These are phyloP conservation scores for Penicillium frequentans DNA, from an alignment of 2,329 filamentous ascomycete species.

Conservation along the genomic window DNA sequence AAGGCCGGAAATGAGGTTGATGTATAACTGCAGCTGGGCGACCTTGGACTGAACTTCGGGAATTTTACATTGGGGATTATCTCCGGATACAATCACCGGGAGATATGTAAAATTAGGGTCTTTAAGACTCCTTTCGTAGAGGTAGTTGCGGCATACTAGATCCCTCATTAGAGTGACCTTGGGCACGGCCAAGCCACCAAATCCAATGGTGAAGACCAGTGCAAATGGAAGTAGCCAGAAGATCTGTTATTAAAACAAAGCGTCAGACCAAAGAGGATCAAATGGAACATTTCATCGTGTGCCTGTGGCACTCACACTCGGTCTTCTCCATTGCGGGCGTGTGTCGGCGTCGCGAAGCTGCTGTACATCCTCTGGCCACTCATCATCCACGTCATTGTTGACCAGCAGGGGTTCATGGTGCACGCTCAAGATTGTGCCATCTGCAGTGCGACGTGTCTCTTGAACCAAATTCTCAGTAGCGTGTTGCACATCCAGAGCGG, in stretches of 20 bases:
- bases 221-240: slow-evolving; percentile 83
- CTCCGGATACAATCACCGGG: slow-evolving; percentile 65
- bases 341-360: slow-evolving; percentile 3
- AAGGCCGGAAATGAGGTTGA: slow-evolving; percentile 71
- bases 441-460: slow-evolving; percentile 9
- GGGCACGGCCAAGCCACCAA: slow-evolving; percentile 81
- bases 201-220: slow-evolving; percentile 77
- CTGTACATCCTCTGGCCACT: slow-evolving; percentile 6
- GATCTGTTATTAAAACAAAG: slow-evolving; percentile 51
- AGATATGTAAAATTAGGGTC: slow-evolving; percentile 62
- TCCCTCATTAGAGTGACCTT: slow-evolving; percentile 83
- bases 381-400: slow-evolving; percentile 8
- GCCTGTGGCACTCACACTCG: slow-evolving; percentile 44
- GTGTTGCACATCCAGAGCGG: slow-evolving; percentile 33
- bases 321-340: slow-evolving; percentile 49
- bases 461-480: slow-evolving; percentile 7
- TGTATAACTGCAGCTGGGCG: slow-evolving; percentile 74
- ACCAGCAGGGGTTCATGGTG: slow-evolving; percentile 13
- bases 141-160: slow-evolving; percentile 81
- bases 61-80: slow-evolving; percentile 77
- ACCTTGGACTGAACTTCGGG: slow-evolving; percentile 76
- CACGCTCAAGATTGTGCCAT: slow-evolving; percentile 18
- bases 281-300: background rate
- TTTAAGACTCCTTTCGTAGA: slow-evolving; percentile 62
- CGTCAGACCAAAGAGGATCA: background rate